A percentile compares a stretch with the other conserved stretches of the same genome.
Conservation (phyloP, 768 basidiomycete species). For the Hericium erinaceus region DNA sequence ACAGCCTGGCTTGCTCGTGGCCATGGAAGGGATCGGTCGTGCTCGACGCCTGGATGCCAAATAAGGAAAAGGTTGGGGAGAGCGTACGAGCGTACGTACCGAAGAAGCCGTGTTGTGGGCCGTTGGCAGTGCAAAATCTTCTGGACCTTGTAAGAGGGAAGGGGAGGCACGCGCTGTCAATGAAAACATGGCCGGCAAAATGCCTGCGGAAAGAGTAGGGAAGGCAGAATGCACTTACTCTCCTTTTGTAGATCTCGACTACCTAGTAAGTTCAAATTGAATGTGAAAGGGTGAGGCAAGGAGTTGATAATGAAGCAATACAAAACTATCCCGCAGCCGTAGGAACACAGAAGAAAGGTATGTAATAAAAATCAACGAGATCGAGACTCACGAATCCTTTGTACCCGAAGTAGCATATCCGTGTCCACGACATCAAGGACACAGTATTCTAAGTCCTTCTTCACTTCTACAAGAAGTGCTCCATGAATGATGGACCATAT, state of each 20-base stretch:
- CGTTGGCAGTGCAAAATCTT: slow-evolving; percentile 11
- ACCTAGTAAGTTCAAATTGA: too few relatives aligned
- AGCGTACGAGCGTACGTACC: slow-evolving; percentile 8
- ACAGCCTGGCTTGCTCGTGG: slow-evolving; percentile 47
- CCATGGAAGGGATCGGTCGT: slow-evolving; percentile 56
- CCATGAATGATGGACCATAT: slow-evolving; percentile 23
- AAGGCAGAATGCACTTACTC: too few relatives aligned
- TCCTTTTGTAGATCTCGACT: too few relatives aligned
- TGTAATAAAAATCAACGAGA: too few relatives aligned
- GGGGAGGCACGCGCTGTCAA: slow-evolving; percentile 12
- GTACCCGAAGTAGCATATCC: neutral
- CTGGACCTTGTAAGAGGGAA: slow-evolving; percentile 18
- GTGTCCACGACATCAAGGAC: slow-evolving; percentile 21
- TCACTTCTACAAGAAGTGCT: slow-evolving; percentile 17
- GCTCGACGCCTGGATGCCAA: slow-evolving; percentile 12
- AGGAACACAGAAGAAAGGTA: too few relatives aligned
- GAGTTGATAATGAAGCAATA: too few relatives aligned
- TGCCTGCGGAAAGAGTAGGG: too few relatives aligned
- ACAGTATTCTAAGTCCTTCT: slow-evolving; percentile 14
- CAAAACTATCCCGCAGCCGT: too few relatives aligned
- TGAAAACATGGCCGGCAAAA: too few relatives aligned
- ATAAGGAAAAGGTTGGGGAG: slow-evolving; percentile 3
- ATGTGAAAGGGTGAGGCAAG: too few relatives aligned
- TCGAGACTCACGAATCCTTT: too few relatives aligned
- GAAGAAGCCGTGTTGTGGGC: slow-evolving; percentile 5